Evolutionary conservation across 1,139 yeast genomes (phyloP), one percentile per base, ranked within the genome.

Genomic region (Candida pseudocylindracea): DNA sequence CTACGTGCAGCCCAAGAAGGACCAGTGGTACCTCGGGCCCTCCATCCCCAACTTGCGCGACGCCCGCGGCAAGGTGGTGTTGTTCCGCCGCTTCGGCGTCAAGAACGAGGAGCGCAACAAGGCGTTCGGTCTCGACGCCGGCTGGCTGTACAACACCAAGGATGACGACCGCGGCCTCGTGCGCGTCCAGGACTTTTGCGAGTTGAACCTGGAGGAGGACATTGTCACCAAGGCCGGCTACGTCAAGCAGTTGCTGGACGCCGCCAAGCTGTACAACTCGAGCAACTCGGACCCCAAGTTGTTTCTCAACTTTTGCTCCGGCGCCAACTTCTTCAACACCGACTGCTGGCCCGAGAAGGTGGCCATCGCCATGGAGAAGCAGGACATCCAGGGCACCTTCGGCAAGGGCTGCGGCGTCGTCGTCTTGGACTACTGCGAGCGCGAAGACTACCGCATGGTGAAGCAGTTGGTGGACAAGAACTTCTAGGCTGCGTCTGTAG

Each of bases 101-200:
- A 55, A 57, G 32, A 54, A 67, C 38, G 58, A 59, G 29, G 56
- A 62, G 31, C 52, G 57, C 33, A 53, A 50, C 35, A 43, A 42
- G 11, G 46, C 56, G 34, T 71, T 65, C 45, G 92, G 92, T 12
- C 65, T 76, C 39, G 72, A 71, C 31, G 85, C 85, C 12, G 52
- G 69, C 6, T 78, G 91, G 88, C 45, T 53, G 32, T 72, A 73
- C 53, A 73, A 75, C 50, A 63, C 76, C 40, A 60, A 69, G 11
- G 64, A 65, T 36, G 81, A 72, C 43, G 79, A 72, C 46, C 55
- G 72, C 35, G 80, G 78, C 7, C 33, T 45, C 8, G 59, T 72
- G 42, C 67, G 63, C 15, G 80, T 76, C 12, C 92, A 78, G 53
- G 91, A 78, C 51, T 75, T 60, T 55, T 72, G 78, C 50, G 85